Evolutionary conservation across 768 basidiomycete species (phyloP), one percentile per base, ranked within the genome.

Genomic region (Chiua virens): DNA sequence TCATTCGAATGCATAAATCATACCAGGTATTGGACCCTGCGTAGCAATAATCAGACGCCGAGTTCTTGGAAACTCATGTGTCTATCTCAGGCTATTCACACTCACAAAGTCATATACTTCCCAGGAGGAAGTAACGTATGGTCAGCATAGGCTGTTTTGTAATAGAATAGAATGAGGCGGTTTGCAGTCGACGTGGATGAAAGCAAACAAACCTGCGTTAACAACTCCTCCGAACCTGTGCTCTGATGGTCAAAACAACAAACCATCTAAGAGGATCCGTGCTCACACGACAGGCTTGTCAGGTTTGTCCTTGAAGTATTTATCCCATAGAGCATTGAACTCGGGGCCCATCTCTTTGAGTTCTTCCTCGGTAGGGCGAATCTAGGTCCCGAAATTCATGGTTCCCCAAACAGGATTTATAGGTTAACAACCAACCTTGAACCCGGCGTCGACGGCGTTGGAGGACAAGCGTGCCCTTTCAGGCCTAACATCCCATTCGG

Each of bases 341-440:
- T 87, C 85, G 15, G 83, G 85, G n/a, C 85, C 85, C 84, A 86
- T 86, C 67, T 86, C 83, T 64, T 85, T 86, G 53, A 86, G 71
- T 63, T 87, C 86, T 57, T 75, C 80, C 62, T 80, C 80, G 2
- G 82, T 82, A 1, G 85, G 86, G 28, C 85, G 84, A 58, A 87
- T 85, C 83, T 84, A 52, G 11, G 17, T 13, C 30, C 30, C 37
- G 42, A 4, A n/a, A 28, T 28, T 52, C 13, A 34, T 18, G 7
- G 23, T 5, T 17, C n/a, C 34, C 17, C 8, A 34, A 36, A 42
- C 32, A 45, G 10, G 36, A 34, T 21, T 45, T 8, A 15, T n/a
- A n/a, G n/a, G n/a, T 38, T 8, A 15, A 43, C 22, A 35, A 40
- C 62, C 35, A 25, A 78, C 81, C 79, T 85, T 86, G 76, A 86